Percentiles rank a stretch among this genome's conserved stretches.
Conservation (phyloP, 306 rosid genomes). For the Crataegus laevigata region DNA sequence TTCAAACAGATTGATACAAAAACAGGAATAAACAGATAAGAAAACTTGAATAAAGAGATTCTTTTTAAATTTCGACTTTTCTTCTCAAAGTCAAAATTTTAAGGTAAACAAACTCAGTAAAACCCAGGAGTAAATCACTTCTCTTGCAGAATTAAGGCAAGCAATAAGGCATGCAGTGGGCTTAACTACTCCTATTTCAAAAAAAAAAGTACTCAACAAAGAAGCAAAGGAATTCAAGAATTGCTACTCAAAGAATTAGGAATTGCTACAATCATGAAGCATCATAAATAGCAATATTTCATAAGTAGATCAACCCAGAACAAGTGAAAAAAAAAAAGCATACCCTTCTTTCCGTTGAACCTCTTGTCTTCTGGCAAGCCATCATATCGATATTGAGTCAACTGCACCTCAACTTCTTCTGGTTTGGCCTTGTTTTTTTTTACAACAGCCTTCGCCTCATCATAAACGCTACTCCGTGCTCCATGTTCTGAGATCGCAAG, state of each 20-base stretch:
- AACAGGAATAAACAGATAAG: background rate
- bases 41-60: background rate
- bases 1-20: background rate
- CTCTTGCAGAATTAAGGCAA: background rate
- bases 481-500: constrained; percentile 96
- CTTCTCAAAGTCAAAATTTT: background rate
- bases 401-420: constrained; percentile 84
- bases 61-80: background rate
- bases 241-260: too few species aligned
- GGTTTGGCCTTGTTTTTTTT: constrained; percentile 94
- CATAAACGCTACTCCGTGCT: constrained; percentile 92
- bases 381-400: constrained; percentile 67
- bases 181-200: background rate
- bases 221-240: background rate
- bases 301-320: background rate
- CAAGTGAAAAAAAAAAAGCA: background rate
- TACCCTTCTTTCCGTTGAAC: constrained; percentile 90
- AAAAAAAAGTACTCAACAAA: background rate
- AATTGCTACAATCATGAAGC: background rate
- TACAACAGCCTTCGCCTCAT: constrained; percentile 93
- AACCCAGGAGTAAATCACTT: background rate
- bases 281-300: background rate
- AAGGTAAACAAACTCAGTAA: background rate
- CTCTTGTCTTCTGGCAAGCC: constrained; percentile 79
- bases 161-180: background rate